Conservation (phyloP, 2,329 filamentous ascomycete species). For the Coniochaeta sp. region DNA sequence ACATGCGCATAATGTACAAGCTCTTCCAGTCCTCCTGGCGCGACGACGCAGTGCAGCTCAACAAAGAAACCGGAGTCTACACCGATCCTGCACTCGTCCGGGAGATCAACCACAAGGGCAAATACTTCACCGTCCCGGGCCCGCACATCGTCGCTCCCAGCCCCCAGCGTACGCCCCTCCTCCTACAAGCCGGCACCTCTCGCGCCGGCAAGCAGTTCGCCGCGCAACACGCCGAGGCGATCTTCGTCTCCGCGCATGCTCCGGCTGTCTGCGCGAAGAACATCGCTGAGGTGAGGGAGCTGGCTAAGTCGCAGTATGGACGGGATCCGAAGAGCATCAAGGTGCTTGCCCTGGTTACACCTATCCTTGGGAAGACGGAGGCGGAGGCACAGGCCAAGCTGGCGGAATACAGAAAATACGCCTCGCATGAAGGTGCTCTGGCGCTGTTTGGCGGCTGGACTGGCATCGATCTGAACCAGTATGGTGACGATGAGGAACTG, state of each 20-base stretch:
- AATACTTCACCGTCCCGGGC: conserved; percentile 45
- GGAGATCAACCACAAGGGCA: conserved; percentile 52
- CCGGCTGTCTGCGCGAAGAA: conserved; percentile 53
- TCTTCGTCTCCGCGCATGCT: conserved; percentile 61
- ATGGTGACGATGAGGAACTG: conserved; percentile 30
- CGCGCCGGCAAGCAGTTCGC: conserved; percentile 60
- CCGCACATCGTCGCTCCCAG: conserved; percentile 60
- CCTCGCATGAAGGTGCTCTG: conserved; percentile 54
- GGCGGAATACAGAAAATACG: conserved; percentile 52
- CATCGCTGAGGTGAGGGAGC: conserved; percentile 54
- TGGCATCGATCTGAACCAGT: conserved; percentile 38
- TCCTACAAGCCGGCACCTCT: conserved; percentile 64
- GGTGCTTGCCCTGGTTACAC: conserved; percentile 58
- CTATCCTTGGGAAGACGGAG: conserved; percentile 57
- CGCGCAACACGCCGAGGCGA: conserved; percentile 62
- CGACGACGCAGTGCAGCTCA: conserved; percentile 46
- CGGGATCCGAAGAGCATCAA: conserved; percentile 57
- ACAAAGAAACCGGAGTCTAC: conserved; percentile 47
- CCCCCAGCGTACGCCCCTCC: conserved; percentile 60
- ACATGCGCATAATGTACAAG: conserved; percentile 56
- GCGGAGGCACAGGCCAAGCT: conserved; percentile 61
- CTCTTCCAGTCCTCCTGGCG: conserved; percentile 38
- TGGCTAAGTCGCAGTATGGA: conserved; percentile 43
- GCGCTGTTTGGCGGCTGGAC: conserved; percentile 72
- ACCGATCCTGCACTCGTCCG: conserved; percentile 51